Base-by-base conservation (phyloP, 768 basidiomycete genomes). In the Macrolepiota dolichaula region DNA sequence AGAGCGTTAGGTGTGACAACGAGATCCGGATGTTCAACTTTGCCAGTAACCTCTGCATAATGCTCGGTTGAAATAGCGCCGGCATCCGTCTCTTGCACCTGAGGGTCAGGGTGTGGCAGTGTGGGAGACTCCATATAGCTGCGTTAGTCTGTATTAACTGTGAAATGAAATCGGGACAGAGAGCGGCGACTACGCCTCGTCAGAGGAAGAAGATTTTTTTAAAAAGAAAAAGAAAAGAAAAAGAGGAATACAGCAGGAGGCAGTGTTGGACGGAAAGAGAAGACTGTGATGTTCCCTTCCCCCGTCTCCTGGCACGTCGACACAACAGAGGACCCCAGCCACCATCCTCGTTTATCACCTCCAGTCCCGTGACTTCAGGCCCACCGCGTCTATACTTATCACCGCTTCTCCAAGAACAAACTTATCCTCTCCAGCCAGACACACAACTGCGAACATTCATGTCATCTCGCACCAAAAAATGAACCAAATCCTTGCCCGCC, bases 261-360 rank as follows among this genome's bases (percentile, higher is more conserved):
- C 47, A 24, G 47, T 49, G 47, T 12, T 49, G 47, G 25, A 27
- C 47, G 15, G 13, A 22, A 44, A 19, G 42, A 44, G 25, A 24
- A 24, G 47, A 27, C 47, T 22, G 47, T 49, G 47, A 57, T 46
- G n/a, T 27, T 29, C 13, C 15, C 22, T 50, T 32, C 50, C 50
- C 56, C 56, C 35, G 7, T 29, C 19, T 35, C 35, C n/a, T 27
- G n/a, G 15, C 57, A 35, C 27, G 22, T 44, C 46, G 17, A 2
- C 46, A 22, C 36, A n/a, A 10, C 52, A n/a, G 37, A 35, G 47
- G 57, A 58, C 57, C 57, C 57, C 57, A 15, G 47, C 32, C 57
- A 58, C 57, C 57, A 50, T 10, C 22, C 36, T 58, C 57, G 1
- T 58, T 58, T 58, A 58, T 58, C 57, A 58, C 46, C 2, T 11